A percentile compares a stretch with the other conserved stretches of the same genome.
These are phyloP conservation scores for Aurantiochytrium sp. DNA, from an alignment of 108 stramenopile species.

Conservation along the genomic window DNA sequence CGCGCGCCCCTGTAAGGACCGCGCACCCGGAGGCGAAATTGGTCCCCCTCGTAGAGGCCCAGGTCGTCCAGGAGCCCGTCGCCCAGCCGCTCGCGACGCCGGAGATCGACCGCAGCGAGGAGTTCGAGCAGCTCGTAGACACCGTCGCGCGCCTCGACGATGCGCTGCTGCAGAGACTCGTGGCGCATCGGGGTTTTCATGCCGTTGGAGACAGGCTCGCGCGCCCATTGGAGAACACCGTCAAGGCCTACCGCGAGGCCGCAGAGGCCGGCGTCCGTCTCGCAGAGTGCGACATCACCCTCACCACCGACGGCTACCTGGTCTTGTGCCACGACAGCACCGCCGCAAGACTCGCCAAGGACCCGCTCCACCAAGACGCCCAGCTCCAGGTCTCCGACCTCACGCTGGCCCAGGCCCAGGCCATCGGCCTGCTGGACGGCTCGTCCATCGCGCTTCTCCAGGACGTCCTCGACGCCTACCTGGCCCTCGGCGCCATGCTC, in stretches of 20 bases:
- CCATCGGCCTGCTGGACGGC: not conserved
- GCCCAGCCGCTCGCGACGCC: no score
- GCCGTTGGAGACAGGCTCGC: not conserved
- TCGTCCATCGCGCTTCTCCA: not conserved
- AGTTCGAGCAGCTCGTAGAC: not conserved
- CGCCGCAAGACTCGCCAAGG: not conserved
- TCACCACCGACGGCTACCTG: not conserved
- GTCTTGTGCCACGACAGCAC: constrained; percentile 11
- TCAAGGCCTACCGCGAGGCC: not conserved
- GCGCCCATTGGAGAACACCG: constrained; percentile 3
- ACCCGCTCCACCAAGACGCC: not conserved
- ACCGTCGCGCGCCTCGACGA: not conserved
- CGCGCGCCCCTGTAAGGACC: no score
- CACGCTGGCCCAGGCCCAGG: not conserved
- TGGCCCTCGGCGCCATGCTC: not conserved
- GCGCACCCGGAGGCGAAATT: no score
- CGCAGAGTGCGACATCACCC: constrained; percentile 12
- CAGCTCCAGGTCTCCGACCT: not conserved
- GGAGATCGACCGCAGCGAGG: not conserved
- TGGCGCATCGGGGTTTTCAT: not conserved
- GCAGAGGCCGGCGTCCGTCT: not conserved
- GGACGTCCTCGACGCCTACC: not conserved
- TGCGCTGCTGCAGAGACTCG: not conserved
- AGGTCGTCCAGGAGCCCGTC: no score
- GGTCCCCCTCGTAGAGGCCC: no score